Evolutionary conservation across 1,284 basidiomycete genomes (phyloP), one percentile per base, ranked within the genome.

Genomic region (Tilletia indica): DNA sequence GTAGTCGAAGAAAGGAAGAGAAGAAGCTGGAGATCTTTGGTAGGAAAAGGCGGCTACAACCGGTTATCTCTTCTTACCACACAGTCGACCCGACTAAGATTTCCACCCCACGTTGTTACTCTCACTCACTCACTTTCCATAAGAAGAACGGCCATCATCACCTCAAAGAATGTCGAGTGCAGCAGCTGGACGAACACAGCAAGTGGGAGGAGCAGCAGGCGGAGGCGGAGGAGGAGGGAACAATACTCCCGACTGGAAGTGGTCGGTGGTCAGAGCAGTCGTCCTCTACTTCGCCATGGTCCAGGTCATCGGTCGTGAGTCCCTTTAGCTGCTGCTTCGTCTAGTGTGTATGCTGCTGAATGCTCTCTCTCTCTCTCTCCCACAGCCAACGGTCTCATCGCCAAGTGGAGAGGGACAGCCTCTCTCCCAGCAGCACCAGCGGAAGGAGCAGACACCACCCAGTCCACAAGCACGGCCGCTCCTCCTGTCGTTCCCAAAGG

Each of bases 221-320:
- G n/a, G 21, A 31, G 56, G 1, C 2, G 12, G n/a, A 1, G 51
- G 21, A 4, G 5, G 3, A 2, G 31, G 51, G 51, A 54, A 54
- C 8, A 19, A 58, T 4, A 25, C 56, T 21, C 56, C 56, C 14
- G 64, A 67, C 64, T 67, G 64, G 64, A 67, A 67, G 11, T 39
- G 11, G 64, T 34, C 64, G n/a, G 42, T 67, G 2, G 16, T 67
- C 31, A 31, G 64, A 4, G 38, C 64, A 4, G 38, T 67, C 38
- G 34, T 21, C 64, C n/a, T 67, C 38, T 67, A 67, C 64, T 38
- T 67, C n/a, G 64, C 16, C 64, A 47, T 67, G 38, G 36, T 39
- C 36, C 38, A 21, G 31, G 14, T 67, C 38, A 19, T 67, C 38
- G 64, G 64, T 19, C 38, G 31, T 21, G 54, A 56, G 21, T 21